Base-by-base conservation (phyloP, 23 red algal genomes). In the Cyanidioschyzon merolae region DNA sequence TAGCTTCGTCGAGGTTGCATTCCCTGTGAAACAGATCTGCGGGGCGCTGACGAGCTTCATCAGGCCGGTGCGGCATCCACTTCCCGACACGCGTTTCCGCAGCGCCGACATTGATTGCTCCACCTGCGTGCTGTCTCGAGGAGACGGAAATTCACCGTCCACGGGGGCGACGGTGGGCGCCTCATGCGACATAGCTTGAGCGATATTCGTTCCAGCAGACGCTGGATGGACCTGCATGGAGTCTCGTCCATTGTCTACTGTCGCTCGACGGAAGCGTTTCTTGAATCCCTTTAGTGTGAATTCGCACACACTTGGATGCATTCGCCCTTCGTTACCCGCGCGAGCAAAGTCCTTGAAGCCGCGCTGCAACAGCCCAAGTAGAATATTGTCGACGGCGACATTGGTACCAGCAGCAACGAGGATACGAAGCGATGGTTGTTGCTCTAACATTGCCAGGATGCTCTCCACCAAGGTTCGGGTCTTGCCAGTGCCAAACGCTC, bases 401-500 rank as follows among this genome's bases (percentile, higher is more conserved):
- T 71, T 71, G 12, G 63, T 71, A 27, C 63, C 63, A 27, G 63
- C 63, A 7, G 63, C 63, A 3, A 71, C 29, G n/a, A 71, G 32
- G 12, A 71, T 71, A 17, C 63, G 63, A 7, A 71, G 63, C 63
- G 63, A 25, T 71, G 63, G 63, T 35, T 32, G 63, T 27, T 12
- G n/a, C 21, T 32, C 12, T 27, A 32, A 35, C 63, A 71, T 15
- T 7, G 63, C 29, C 29, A 71, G n/a, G 3, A 71, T 71, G 3
- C 12, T 35, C 12, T 32, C 12, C 63, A 35, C 63, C 63, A 71
- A 27, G 16, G 63, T 71, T 7, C 7, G 3, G n/a, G 63, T 71
- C 63, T 71, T 71, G 63, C n/a, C 63, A 35, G 63, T 71, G 63
- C 63, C 63, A 71, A 71, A 71, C 32, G 63, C 63, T 7, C 63